phyloP scores from a whole-genome alignment of 257 asterid genomes.

The Solanum piurae region DNA sequence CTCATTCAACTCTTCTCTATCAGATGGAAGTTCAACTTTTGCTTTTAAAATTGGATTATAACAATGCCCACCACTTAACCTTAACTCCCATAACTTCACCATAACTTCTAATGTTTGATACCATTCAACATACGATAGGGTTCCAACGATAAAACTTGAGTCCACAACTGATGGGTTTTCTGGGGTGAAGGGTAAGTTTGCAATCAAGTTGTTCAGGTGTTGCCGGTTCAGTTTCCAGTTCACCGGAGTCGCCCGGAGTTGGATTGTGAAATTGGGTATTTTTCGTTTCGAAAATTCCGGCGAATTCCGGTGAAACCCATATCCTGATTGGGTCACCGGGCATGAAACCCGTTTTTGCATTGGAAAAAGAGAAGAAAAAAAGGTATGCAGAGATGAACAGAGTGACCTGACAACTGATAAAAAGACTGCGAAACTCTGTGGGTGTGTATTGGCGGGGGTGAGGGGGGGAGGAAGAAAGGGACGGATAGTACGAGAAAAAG shows the following conservation, averaged over 20 bases:
- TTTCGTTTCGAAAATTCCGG: neutral
- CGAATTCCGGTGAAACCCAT: neutral
- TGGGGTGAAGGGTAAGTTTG: conserved; percentile 29
- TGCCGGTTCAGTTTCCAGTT: neutral
- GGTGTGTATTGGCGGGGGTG: neutral
- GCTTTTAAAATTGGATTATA: conserved; percentile 22
- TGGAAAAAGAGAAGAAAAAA: neutral
- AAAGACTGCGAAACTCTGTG: neutral
- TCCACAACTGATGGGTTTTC: neutral
- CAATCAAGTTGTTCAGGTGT: conserved; percentile 10
- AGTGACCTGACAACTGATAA: neutral
- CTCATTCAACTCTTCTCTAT: conserved; percentile 47
- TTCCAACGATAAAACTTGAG: conserved; percentile 6
- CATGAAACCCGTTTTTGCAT: neutral
- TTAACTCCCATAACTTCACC: conserved; percentile 54
- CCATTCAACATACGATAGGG: conserved; percentile 61
- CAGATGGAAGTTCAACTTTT: conserved; percentile 40
- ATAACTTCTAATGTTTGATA: conserved; percentile 43
- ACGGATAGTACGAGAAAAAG: neutral
- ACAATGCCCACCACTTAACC: conserved; percentile 14
- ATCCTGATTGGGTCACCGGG: neutral
- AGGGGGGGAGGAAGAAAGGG: neutral
- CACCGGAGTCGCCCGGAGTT: conserved; percentile 15
- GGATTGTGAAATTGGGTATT: conserved; percentile 41
- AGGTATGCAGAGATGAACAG: neutral